phyloP scores from a whole-genome alignment of 192 early-diverging fungal genomes.

The Paraglomus brasilianum region DNA sequence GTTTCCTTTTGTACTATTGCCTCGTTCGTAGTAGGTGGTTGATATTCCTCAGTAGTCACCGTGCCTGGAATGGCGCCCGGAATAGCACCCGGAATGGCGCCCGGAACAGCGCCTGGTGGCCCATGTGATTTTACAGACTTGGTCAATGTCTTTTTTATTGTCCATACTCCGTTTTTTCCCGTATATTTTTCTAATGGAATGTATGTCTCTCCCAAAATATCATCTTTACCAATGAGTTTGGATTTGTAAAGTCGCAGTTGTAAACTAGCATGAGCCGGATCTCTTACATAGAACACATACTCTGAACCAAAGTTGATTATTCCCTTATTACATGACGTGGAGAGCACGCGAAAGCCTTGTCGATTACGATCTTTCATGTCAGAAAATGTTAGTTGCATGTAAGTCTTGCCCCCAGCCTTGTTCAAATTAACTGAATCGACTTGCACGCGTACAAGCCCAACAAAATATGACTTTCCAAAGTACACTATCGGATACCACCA shows the following conservation, averaged over 20 bases:
- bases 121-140: slow-evolving; percentile 8
- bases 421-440: background rate
- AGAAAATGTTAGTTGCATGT: slow-evolving; percentile 16
- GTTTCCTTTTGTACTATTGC: background rate
- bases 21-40: background rate
- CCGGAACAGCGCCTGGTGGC: background rate
- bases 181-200: slow-evolving; percentile 22
- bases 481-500: slow-evolving; percentile 27
- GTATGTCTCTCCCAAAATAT: slow-evolving; percentile 25
- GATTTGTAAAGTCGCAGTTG: slow-evolving; percentile 27
- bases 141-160: slow-evolving; percentile 27
- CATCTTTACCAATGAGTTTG: slow-evolving; percentile 15
- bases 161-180: slow-evolving; percentile 23
- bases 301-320: slow-evolving; percentile 4
- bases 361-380: slow-evolving; percentile 15
- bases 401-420: background rate
- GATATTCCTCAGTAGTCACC: background rate
- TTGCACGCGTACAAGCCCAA: slow-evolving; percentile 10
- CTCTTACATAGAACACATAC: slow-evolving; percentile 23
- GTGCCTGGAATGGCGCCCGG: no score
- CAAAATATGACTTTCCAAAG: slow-evolving; percentile 14
- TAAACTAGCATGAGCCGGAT: background rate
- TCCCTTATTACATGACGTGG: background rate
- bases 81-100: background rate
- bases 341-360: background rate